Percentiles rank a stretch among this genome's conserved stretches.
Evolutionary conservation across 495 filamentous ascomycete species (phyloP).

Genomic region (Pyronema domesticum): DNA sequence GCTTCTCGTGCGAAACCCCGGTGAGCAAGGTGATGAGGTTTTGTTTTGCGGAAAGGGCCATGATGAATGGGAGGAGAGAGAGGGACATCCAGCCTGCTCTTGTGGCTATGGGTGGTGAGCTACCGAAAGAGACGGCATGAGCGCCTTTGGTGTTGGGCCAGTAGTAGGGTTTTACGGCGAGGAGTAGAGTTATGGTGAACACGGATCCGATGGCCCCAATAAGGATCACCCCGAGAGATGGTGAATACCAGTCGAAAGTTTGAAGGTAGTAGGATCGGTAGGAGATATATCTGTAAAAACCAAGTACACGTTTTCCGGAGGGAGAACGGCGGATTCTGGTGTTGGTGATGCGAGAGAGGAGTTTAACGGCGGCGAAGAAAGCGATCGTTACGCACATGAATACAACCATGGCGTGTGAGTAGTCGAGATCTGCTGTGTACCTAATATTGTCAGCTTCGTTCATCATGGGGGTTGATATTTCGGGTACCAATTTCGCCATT

Average conservation of each 20-base stretch:
- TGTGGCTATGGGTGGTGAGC: constrained; percentile 35
- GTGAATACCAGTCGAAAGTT: not conserved
- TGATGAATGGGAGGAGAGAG: constrained; percentile 35
- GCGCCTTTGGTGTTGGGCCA: constrained; percentile 32
- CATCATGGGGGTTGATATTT: not conserved
- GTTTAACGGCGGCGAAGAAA: not conserved
- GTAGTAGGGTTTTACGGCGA: constrained; percentile 32
- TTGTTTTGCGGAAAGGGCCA: constrained; percentile 26
- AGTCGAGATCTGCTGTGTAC: not conserved
- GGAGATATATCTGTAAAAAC: not conserved
- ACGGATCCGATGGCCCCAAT: not conserved
- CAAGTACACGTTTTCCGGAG: not conserved
- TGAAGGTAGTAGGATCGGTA: not conserved
- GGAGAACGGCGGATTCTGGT: not conserved
- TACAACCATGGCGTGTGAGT: not conserved
- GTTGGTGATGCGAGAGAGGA: not conserved
- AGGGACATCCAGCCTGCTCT: constrained; percentile 36
- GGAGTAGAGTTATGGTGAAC: not conserved
- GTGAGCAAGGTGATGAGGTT: constrained; percentile 37
- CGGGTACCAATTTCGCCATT: not conserved
- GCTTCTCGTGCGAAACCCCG: constrained; percentile 37
- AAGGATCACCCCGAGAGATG: not conserved
- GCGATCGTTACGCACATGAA: not conserved
- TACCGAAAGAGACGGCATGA: constrained; percentile 28
- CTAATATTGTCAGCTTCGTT: not conserved